Evolutionary conservation across 2,329 filamentous ascomycete genomes (phyloP), one percentile per base, ranked within the genome.

Genomic region (Pezicula neosporulosa): DNA sequence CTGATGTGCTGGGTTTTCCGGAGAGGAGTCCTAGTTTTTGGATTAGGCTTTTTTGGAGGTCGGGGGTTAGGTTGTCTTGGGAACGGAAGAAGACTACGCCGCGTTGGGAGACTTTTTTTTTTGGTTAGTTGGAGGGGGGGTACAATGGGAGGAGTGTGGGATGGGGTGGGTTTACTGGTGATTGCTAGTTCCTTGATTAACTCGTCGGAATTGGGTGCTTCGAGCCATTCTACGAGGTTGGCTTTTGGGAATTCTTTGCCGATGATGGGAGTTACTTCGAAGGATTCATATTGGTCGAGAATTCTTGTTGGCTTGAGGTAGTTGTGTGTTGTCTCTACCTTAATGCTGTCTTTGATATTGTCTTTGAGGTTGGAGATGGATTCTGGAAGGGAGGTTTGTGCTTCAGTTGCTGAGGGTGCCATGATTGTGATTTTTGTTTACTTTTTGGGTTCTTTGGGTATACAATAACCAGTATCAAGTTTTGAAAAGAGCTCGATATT

Each of bases 41-140:
- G 24, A 83, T 78, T 0, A 90, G 73, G 47, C 82, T 69, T 67
- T 89, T 89, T 62, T 87, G 83, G 2, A 85, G 73, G 1, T 83
- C 80, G 60, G 84, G 77, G 54, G 76, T 77, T 35, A 87, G 68
- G 44, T 73, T 70, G 61, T 85, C 72, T 56, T 89, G 86, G 16
- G 77, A 74, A 18, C 84, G 80, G 69, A 89, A 86, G 70, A 86
- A 85, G 44, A 86, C 81, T 3, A 87, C 83, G 16, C 83, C 82
- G 1, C 84, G 77, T 50, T 80, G 77, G 1, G 83, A 86, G 57
- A 87, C 83, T 54, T 35, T 19, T 18, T 44, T 37, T 24, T 7
- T 13, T 9, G 36, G 35, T 24, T 18, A n/a, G 9, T 27, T 1
- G 13, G 30, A 8, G 4, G 8, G n/a, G 36, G 1, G 16, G 21